phyloP scores from a whole-genome alignment of 495 filamentous ascomycete species.

The Podospora fimiseda region DNA sequence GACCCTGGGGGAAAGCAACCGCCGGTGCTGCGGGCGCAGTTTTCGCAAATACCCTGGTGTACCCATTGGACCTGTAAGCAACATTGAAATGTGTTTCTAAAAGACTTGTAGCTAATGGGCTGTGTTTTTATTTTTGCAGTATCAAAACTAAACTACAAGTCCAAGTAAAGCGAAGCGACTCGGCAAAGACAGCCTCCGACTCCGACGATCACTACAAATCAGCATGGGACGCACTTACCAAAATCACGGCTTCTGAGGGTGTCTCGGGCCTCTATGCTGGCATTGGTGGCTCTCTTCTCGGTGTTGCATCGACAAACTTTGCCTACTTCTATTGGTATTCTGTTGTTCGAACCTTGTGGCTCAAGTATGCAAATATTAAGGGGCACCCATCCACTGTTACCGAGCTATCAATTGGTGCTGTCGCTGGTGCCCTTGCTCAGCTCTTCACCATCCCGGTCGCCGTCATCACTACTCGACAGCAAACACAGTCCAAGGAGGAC shows the following conservation, averaged over 20 bases:
- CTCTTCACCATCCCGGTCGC: constrained; percentile 94
- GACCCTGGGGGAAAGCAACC: constrained; percentile 89
- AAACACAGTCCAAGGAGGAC: constrained; percentile 78
- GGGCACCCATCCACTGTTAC: constrained; percentile 71
- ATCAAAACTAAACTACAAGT: constrained; percentile 97
- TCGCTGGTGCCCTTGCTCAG: constrained; percentile 87
- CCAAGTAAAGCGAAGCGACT: constrained; percentile 65
- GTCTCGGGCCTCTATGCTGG: constrained; percentile 79
- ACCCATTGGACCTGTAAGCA: constrained; percentile 91
- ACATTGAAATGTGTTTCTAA: background rate
- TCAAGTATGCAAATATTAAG: constrained; percentile 56
- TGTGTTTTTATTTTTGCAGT: constrained; percentile 41
- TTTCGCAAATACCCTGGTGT: constrained; percentile 91
- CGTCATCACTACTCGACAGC: constrained; percentile 91
- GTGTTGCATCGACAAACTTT: constrained; percentile 96
- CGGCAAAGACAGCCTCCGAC: constrained; percentile 23
- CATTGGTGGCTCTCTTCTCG: constrained; percentile 76
- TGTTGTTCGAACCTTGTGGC: constrained; percentile 73
- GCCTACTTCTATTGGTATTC: constrained; percentile 99
- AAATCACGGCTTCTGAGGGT: constrained; percentile 80
- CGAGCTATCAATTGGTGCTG: constrained; percentile 81
- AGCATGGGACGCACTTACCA: constrained; percentile 78
- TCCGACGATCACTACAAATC: constrained; percentile 68
- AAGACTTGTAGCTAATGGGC: constrained; percentile 12
- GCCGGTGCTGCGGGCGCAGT: constrained; percentile 92